A percentile compares a stretch with the other conserved stretches of the same genome.
Conservation (phyloP, 1,284 basidiomycete genomes). For the Cryptococcus maquisensis region DNA sequence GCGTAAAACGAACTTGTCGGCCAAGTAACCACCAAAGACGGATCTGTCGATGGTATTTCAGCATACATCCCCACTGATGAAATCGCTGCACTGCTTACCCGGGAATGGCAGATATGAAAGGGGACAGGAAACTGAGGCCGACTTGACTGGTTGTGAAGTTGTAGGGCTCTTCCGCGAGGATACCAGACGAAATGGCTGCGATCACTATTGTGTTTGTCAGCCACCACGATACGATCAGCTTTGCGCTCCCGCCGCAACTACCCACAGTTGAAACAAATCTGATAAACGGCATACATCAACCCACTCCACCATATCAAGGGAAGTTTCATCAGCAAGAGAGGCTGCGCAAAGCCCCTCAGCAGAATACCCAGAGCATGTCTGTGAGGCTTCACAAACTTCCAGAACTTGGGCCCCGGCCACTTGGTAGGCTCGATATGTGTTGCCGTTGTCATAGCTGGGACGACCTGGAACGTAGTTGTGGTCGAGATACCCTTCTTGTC, state of each 20-base stretch:
- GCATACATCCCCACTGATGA: background rate
- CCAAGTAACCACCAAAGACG: conserved; percentile 10
- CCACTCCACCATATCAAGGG: background rate
- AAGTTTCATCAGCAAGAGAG: conserved; percentile 1
- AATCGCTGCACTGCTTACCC: conserved; percentile 5
- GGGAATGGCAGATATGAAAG: conserved; percentile 21
- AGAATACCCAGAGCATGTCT: conserved; percentile 7
- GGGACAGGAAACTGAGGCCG: conserved; percentile 22
- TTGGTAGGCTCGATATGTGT: background rate
- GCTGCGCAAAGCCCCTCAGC: conserved; percentile 7
- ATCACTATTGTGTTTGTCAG: conserved; percentile 5
- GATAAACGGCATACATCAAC: conserved; percentile 3
- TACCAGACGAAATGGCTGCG: conserved; percentile 17
- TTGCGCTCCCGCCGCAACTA: background rate
- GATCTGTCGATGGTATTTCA: background rate
- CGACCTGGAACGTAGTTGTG: background rate
- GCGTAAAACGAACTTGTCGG: conserved; percentile 9
- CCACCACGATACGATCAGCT: background rate
- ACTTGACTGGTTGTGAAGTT: conserved; percentile 20
- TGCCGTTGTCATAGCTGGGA: background rate
- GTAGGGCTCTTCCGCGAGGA: conserved; percentile 20
- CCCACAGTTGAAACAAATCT: conserved; percentile 1
- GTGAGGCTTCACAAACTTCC: conserved; percentile 5
- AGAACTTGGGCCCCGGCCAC: conserved; percentile 19
- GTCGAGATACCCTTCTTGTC: background rate